These are phyloP conservation scores for Candida xyloterini DNA, from an alignment of 805 yeast species.

Conservation along the genomic window DNA sequence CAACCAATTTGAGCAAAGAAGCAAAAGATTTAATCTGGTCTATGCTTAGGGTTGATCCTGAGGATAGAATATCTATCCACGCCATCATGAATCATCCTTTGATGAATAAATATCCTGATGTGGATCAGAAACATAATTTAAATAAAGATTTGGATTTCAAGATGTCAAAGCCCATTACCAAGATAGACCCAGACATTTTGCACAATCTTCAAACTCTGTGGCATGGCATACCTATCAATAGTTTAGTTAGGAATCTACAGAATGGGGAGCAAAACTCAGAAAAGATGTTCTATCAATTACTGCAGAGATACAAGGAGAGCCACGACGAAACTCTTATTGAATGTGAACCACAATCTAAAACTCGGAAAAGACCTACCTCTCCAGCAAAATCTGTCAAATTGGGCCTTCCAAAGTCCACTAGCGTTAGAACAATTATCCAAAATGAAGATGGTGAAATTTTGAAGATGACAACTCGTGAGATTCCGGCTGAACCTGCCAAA, in stretches of 20 bases:
- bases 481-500: constrained; percentile 28
- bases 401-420: constrained; percentile 29
- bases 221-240: constrained; percentile 46
- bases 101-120: constrained; percentile 48
- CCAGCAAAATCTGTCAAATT: constrained; percentile 11
- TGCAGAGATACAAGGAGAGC: constrained; percentile 33
- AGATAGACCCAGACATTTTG: constrained; percentile 49
- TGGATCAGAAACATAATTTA: constrained; percentile 25
- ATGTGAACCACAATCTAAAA: background rate
- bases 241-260: constrained; percentile 29
- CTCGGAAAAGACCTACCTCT: constrained; percentile 10
- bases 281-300: constrained; percentile 36
- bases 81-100: constrained; percentile 61
- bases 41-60: constrained; percentile 71
- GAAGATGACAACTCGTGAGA: constrained; percentile 29
- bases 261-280: constrained; percentile 29
- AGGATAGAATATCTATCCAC: constrained; percentile 63
- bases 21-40: constrained; percentile 63
- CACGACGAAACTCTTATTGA: constrained; percentile 19
- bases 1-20: constrained; percentile 55
- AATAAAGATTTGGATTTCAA: constrained; percentile 22
- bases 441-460: constrained; percentile 33
- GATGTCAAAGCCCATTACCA: constrained; percentile 23
- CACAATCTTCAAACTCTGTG: constrained; percentile 55
- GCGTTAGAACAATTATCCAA: constrained; percentile 33